Evolutionary conservation across 306 rosid genomes (phyloP).

Genomic region (Lupinus albus): DNA sequence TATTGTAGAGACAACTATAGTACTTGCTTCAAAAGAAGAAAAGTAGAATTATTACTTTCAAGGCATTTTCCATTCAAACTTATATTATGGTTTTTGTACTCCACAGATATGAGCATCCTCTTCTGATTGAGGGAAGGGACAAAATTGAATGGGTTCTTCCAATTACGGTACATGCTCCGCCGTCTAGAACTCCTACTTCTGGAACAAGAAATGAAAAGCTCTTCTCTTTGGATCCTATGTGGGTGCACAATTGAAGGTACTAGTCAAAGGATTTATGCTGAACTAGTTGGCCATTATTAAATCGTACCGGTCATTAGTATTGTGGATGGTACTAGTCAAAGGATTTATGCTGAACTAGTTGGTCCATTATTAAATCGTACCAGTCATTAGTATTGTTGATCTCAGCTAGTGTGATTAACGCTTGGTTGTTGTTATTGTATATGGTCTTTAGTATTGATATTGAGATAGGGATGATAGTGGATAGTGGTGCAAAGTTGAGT

Average conservation of each 20-base stretch:
- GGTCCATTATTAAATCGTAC: not conserved
- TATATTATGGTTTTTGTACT: conserved; percentile 32
- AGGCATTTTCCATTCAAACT: conserved; percentile 15
- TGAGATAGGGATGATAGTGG: not conserved
- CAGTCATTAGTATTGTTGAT: not conserved
- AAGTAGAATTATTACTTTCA: conserved; percentile 10
- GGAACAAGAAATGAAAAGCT: conserved; percentile 65
- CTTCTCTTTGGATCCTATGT: conserved; percentile 68
- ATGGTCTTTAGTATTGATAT: not conserved
- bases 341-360: not conserved
- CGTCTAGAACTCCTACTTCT: conserved; percentile 55
- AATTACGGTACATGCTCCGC: conserved; percentile 89
- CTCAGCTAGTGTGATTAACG: too few relatives aligned
- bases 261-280: conserved; percentile 7
- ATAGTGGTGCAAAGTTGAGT: not conserved
- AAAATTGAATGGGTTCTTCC: conserved; percentile 95
- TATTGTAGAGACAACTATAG: conserved; percentile 15
- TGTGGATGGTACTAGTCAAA: conserved; percentile 50
- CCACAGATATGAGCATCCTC: conserved; percentile 94
- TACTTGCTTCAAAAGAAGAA: conserved; percentile 22
- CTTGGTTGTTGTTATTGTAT: too few relatives aligned
- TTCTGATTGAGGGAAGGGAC: conserved; percentile 85
- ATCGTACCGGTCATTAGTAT: too few relatives aligned
- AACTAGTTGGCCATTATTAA: conserved; percentile 7
- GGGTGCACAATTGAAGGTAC: conserved; percentile 70